Conservation (phyloP, 805 yeast genomes). For the Yarrowia sp. region DNA sequence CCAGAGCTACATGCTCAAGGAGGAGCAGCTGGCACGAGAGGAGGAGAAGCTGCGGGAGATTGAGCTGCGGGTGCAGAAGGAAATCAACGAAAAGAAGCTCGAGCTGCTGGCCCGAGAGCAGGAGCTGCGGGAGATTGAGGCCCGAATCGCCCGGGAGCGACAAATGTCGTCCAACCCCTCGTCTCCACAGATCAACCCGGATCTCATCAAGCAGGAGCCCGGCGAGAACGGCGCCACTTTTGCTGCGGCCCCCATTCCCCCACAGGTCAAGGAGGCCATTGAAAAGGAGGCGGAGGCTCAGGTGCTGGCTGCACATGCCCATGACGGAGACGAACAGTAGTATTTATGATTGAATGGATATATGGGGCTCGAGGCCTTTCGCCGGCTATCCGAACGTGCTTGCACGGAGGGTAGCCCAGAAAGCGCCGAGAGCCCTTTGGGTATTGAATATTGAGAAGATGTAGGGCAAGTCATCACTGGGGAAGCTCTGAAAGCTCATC, state of each 20-base stretch:
- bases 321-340: constrained; percentile 22
- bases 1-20: constrained; percentile 52
- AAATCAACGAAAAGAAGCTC: constrained; percentile 51
- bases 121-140: constrained; percentile 53
- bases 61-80: constrained; percentile 51
- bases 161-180: constrained; percentile 34
- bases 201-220: constrained; percentile 32
- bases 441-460: no score
- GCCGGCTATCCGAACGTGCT: background rate
- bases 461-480: no score
- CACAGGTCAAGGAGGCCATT: constrained; percentile 34
- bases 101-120: constrained; percentile 52
- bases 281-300: constrained; percentile 37
- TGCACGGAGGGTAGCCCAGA: background rate
- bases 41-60: constrained; percentile 51
- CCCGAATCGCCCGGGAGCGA: constrained; percentile 46
- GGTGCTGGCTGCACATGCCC: constrained; percentile 35
- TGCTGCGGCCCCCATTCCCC: constrained; percentile 24
- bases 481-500: background rate
- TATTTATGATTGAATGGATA: constrained; percentile 22
- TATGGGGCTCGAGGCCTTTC: background rate
- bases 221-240: constrained; percentile 12
- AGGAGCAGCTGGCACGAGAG: constrained; percentile 54
- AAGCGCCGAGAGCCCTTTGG: background rate
- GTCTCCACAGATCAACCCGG: constrained; percentile 32